These are phyloP conservation scores for Colletotrichum sp. DNA, from an alignment of 2,329 filamentous ascomycete genomes.

Conservation along the genomic window DNA sequence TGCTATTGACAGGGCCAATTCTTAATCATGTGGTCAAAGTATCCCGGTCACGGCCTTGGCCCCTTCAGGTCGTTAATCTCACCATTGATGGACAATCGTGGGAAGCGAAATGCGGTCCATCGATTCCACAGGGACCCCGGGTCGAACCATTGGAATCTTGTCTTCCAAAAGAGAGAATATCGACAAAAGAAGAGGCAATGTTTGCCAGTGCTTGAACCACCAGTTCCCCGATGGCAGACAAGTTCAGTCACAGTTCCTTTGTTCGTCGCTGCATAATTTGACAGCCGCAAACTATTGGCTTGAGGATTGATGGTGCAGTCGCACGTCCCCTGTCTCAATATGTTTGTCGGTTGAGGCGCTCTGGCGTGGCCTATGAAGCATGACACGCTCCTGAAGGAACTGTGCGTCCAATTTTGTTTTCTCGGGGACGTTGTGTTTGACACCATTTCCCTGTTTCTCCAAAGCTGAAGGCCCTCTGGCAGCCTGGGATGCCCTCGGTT, in stretches of 20 bases:
- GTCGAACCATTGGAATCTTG: not conserved
- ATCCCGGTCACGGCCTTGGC: slow-evolving; percentile 1
- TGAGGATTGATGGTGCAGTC: not conserved
- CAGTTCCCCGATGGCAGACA: not conserved
- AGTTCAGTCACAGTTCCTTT: not conserved
- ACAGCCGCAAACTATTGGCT: slow-evolving; percentile 4
- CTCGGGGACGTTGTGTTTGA: not conserved
- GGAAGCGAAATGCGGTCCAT: slow-evolving; percentile 14
- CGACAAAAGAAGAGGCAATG: not conserved
- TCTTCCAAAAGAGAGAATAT: not conserved
- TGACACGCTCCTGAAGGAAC: not conserved
- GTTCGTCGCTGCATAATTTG: not conserved
- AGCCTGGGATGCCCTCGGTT: slow-evolving; percentile 8
- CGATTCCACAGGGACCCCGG: not conserved
- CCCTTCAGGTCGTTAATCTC: slow-evolving; percentile 20
- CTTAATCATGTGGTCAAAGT: slow-evolving; percentile 16
- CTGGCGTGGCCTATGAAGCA: not conserved
- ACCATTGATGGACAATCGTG: slow-evolving; percentile 14
- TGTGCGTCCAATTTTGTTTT: not conserved
- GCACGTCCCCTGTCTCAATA: slow-evolving; percentile 3
- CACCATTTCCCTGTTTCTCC: not conserved
- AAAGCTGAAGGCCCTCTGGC: not conserved
- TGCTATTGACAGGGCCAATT: not conserved
- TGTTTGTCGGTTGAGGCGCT: slow-evolving; percentile 7
- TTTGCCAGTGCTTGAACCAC: slow-evolving; percentile 4